Evolutionary conservation across 2,329 filamentous ascomycete genomes (phyloP), one percentile per base, ranked within the genome.

Genomic region (Colletotrichum spaethianum): DNA sequence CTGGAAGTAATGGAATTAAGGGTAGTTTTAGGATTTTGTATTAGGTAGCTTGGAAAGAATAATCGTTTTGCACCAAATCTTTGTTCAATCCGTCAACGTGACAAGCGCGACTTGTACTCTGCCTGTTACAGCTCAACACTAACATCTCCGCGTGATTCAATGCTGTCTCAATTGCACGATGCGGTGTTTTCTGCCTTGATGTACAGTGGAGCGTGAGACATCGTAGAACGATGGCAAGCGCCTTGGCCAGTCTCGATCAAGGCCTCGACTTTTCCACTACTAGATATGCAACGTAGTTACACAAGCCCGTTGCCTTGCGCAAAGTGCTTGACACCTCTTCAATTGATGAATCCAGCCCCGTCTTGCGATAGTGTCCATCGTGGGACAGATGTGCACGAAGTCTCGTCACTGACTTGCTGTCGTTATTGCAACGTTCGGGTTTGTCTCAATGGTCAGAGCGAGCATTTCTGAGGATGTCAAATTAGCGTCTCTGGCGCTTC

Each of bases 91-190:
- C 18, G 28, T 9, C 8, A 3, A 52, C 11, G 36, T 57, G 55
- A 40, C 20, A 57, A 14, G 8, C 12, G 2, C 28, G 3, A 2
- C 11, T 18, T 18, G 33, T 57, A 4, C 14, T 9, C 1, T 16
- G n/a, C n/a, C n/a, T n/a, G n/a, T n/a, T 2, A 16, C 2, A 2
- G 6, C 28, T 4, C 12, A 14, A 20, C 14, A 2, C 4, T 7
- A 8, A 2, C 7, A 20, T 38, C 11, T 16, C 16, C 53, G 8
- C 12, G 7, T 20, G 20, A n/a, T 20, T n/a, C 20, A 4, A 33
- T 55, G 1, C 7, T 18, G 2, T n/a, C 33, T 56, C 3, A 14
- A 28, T 18, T 14, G 16, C 40, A 14, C 18, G 9, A 3, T 40
- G 8, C 28, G n/a, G 16, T 33, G 2, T 38, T 16, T 3, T 8